A percentile compares a stretch with the other conserved stretches of the same genome.
Evolutionary conservation across 2,329 filamentous ascomycete species (phyloP).

Genomic region (Neobulgaria alba): DNA sequence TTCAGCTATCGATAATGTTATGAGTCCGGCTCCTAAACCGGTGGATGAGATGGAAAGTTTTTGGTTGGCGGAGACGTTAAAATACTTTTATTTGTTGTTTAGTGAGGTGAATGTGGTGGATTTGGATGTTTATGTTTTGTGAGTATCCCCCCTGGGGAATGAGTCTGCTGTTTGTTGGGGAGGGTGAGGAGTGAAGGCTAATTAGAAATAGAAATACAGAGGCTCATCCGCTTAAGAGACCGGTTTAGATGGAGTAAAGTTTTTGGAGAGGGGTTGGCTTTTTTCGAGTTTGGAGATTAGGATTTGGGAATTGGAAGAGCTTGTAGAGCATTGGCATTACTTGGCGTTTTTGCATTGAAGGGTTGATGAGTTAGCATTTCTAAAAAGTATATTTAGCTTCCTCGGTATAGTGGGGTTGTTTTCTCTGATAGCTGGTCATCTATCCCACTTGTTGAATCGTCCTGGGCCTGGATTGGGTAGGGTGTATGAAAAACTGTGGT

Average conservation of each 20-base stretch:
- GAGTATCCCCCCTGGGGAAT: constrained; percentile 3
- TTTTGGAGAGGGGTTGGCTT: too few relatives aligned
- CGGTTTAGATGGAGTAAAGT: too few relatives aligned
- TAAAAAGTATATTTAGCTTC: too few relatives aligned
- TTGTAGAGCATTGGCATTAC: too few relatives aligned
- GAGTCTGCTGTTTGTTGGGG: not conserved
- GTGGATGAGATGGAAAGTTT: constrained; percentile 51
- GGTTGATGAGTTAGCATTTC: too few relatives aligned
- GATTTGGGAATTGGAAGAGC: not conserved
- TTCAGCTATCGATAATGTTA: constrained; percentile 36
- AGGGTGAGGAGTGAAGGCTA: not conserved
- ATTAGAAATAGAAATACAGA: constrained; percentile 20
- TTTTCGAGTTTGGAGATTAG: not conserved
- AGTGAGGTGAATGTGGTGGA: constrained; percentile 42
- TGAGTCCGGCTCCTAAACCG: constrained; percentile 15
- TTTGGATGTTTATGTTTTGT: constrained; percentile 52
- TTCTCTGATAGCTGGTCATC: too few relatives aligned
- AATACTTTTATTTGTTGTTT: constrained; percentile 51
- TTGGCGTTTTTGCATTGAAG: too few relatives aligned
- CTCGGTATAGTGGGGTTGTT: too few relatives aligned
- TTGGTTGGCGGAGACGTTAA: constrained; percentile 58
- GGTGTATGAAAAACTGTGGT: too few relatives aligned
- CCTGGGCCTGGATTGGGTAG: too few relatives aligned
- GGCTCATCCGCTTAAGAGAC: constrained; percentile 29
- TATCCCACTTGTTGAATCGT: too few relatives aligned